Evolutionary conservation across 2,329 filamentous ascomycete species (phyloP), one percentile per base, ranked within the genome.

Genomic region (Xylariomycetidae sp.): DNA sequence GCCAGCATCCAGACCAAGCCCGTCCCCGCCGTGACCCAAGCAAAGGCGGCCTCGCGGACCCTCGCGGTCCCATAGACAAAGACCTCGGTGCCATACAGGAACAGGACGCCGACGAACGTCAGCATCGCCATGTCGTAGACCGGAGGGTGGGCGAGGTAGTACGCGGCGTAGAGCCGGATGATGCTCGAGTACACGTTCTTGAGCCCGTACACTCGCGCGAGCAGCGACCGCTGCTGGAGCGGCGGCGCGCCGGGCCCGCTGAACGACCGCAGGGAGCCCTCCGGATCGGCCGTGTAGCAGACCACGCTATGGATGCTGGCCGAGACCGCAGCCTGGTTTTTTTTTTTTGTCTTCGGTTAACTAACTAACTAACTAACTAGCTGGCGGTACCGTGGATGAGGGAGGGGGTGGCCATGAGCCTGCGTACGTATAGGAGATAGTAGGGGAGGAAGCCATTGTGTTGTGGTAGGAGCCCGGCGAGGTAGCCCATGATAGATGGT

Each of bases 151-250:
- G 44, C 29, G 38, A 62, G 50, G 33, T 58, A 33, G 25, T 60
- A 61, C 4, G 59, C 58, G 2, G 59, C 56, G 30, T 56, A 58
- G 8, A 51, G 23, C 11, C 59, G 49, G 33, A 62, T 62, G 23
- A 53, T 28, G 12, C 42, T 51, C 6, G 57, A 55, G 43, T 61
- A 62, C 26, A 58, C 23, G 33, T 61, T 62, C 49, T 61, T 59
- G 22, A 56, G 34, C 11, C 51, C 58, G 39, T 62, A 62, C 4
- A 56, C 40, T 34, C 51, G 58, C 5, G 59, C 54, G 13, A 55
- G 41, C n/a, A n/a, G n/a, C n/a, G n/a, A n/a, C n/a, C n/a, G n/a
- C n/a, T n/a, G n/a, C n/a, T n/a, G n/a, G n/a, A 62, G 45, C 4
- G 44, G 25, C 15, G 55, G 54, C 4, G 49, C 45, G 5, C 34